Conservation (phyloP, 2,329 filamentous ascomycete species). For the Aspergillus sp. region DNA sequence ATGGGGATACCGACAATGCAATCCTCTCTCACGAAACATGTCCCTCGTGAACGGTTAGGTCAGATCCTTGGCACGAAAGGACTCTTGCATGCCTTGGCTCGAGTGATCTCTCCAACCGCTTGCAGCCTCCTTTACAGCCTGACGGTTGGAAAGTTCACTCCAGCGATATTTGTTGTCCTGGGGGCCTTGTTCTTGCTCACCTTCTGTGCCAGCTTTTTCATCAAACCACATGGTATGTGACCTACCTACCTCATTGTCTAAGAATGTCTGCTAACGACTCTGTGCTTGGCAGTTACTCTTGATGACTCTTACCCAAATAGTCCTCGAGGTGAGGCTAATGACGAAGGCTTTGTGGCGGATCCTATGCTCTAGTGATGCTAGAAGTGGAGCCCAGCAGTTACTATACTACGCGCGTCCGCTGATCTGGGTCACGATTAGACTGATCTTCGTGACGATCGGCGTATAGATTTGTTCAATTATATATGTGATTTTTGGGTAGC, state of each 20-base stretch:
- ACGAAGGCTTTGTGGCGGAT: not conserved
- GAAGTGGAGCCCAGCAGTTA: not conserved
- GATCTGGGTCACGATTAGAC: not conserved
- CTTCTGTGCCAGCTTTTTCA: conserved; percentile 67
- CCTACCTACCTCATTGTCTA: not conserved
- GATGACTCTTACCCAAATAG: not conserved
- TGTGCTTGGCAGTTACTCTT: not conserved
- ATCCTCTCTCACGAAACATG: conserved; percentile 84
- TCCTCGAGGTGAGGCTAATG: not conserved
- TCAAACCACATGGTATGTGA: conserved; percentile 72
- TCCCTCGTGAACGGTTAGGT: conserved; percentile 78
- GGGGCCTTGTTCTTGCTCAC: conserved; percentile 66
- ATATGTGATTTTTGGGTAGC: no score
- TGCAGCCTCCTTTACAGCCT: conserved; percentile 85
- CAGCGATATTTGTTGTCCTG: conserved; percentile 80
- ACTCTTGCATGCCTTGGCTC: conserved; percentile 76
- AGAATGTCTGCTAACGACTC: not conserved
- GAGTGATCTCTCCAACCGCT: conserved; percentile 75
- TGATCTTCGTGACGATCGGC: not conserved
- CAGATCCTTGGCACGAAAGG: conserved; percentile 87
- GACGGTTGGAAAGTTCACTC: conserved; percentile 76
- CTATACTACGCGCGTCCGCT: not conserved
- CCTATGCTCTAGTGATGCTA: not conserved
- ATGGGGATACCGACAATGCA: conserved; percentile 84
- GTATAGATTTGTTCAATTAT: no score